These are phyloP conservation scores for Pulveroboletus frians DNA, from an alignment of 768 basidiomycete species.

Conservation along the genomic window DNA sequence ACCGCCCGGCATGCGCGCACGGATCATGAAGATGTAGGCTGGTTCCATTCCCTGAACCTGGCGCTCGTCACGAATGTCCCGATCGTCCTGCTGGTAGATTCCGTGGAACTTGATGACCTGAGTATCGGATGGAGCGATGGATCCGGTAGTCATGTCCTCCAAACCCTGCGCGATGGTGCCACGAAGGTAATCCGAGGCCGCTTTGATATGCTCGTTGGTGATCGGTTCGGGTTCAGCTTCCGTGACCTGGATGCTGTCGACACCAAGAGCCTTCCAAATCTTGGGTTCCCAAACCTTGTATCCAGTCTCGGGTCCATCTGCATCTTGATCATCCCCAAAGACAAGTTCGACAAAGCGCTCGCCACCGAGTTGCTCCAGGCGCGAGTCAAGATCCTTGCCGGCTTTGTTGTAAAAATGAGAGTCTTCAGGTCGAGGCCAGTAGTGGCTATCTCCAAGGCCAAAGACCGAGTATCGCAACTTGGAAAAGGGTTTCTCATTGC, in stretches of 20 bases:
- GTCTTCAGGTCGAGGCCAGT: slow-evolving; percentile 97
- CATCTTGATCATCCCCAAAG: slow-evolving; percentile 95
- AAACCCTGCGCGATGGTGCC: slow-evolving; percentile 95
- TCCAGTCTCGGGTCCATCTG: slow-evolving; percentile 92
- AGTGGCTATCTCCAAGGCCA: slow-evolving; percentile 96
- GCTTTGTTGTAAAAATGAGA: slow-evolving; percentile 99
- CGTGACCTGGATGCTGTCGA: slow-evolving; percentile 79
- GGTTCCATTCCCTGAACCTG: slow-evolving; percentile 89
- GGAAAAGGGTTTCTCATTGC: slow-evolving; percentile 48
- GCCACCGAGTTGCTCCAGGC: slow-evolving; percentile 74
- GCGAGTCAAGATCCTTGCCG: slow-evolving; percentile 80
- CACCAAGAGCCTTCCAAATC: slow-evolving; percentile 92
- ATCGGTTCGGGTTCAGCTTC: slow-evolving; percentile 96
- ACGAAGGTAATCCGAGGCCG: slow-evolving; percentile 86
- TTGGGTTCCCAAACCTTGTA: slow-evolving; percentile 95
- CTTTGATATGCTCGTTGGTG: slow-evolving; percentile 99
- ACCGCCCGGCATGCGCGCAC: slow-evolving; percentile 92
- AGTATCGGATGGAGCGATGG: slow-evolving; percentile 84
- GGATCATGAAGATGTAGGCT: slow-evolving; percentile 98
- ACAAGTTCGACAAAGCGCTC: slow-evolving; percentile 71
- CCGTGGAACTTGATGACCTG: slow-evolving; percentile 99
- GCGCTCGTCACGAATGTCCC: slow-evolving; percentile 96
- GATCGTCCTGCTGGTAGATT: slow-evolving; percentile 95
- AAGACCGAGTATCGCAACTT: slow-evolving; percentile 82
- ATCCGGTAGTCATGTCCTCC: slow-evolving; percentile 78